Evolutionary conservation across 1,139 yeast genomes (phyloP).

Genomic region (Kodamaea derodonti): DNA sequence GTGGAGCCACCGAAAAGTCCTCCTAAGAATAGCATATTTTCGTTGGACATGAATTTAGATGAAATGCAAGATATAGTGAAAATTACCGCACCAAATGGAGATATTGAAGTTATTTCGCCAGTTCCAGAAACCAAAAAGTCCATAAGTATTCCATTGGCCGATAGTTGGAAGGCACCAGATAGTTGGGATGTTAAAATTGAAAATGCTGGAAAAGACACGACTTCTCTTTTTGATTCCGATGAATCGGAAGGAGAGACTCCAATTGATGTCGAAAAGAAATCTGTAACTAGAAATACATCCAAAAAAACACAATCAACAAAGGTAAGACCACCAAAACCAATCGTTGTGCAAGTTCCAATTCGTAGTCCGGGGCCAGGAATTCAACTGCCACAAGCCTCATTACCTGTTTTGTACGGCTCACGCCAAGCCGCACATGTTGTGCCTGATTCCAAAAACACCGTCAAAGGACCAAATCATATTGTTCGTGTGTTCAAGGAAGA

Average conservation of each 20-base stretch:
- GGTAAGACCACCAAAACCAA: not conserved
- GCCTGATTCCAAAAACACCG: constrained; percentile 28
- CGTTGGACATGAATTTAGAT: constrained; percentile 45
- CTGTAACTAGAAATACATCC: not conserved
- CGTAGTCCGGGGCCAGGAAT: not conserved
- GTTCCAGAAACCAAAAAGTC: constrained; percentile 6
- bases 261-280: constrained; percentile 4
- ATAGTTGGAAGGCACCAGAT: constrained; percentile 69
- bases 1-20: not conserved
- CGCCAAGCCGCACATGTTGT: constrained; percentile 25
- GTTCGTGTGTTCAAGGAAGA: constrained; percentile 75
- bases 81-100: too few species aligned
- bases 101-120: constrained; percentile 1
- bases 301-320: not conserved
- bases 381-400: constrained; percentile 1
- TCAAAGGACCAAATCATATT: constrained; percentile 41
- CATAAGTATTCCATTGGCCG: constrained; percentile 7
- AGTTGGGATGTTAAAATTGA: constrained; percentile 69
- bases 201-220: constrained; percentile 8
- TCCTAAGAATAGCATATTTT: constrained; percentile 17
- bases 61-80: constrained; percentile 55
- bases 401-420: constrained; percentile 39
- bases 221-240: constrained; percentile 18
- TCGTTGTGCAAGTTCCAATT: not conserved
- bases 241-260: constrained; percentile 12